Base-by-base conservation (phyloP, 1,284 basidiomycete genomes). In the Clitocybe nebularis region DNA sequence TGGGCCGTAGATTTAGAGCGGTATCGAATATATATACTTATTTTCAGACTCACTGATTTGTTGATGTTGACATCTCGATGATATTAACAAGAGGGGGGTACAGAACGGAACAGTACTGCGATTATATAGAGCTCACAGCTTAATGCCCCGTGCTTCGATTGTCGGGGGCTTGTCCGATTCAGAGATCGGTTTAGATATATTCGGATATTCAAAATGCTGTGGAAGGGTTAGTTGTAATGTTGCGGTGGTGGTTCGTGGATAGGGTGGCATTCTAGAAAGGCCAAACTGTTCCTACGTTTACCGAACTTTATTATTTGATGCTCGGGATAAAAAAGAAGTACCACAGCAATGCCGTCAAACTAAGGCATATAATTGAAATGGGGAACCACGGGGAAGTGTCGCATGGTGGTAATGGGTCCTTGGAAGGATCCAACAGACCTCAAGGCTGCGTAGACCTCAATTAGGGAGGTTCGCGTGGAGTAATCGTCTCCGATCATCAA, bases 91-190 rank as follows among this genome's bases (percentile, higher is more conserved):
- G 35, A 32, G 48, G 44, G 45, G 39, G 19, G 29, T 22, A 20
- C 23, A 34, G 29, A 16, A 21, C 29, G 33, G 25, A 38, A 38
- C 22, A 23, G 32, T 34, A 26, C 23, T 24, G 14, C 13, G 17
- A 30, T 55, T 51, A 45, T 51, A 51, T 53, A 50, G 33, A 7
- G 24, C 28, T 29, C 48, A 53, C 49, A 55, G 44, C 49, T 45
- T 41, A 42, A 45, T 42, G 26, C 36, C 41, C 40, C 36, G 37
- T 43, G 46, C 44, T 47, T 51, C 45, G 42, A 50, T 41, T 30
- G 44, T 47, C 45, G 50, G 48, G 40, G 24, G 20, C 33, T 21
- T 22, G 28, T 20, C 42, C 20, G 38, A 44, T 14, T 37, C 46
- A 39, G 41, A 45, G 20, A 38, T 35, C 38, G 43, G 39, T 30